Evolutionary conservation across 1,284 basidiomycete species (phyloP), one percentile per base, ranked within the genome.

Genomic region (Hortiboletus rubellus): DNA sequence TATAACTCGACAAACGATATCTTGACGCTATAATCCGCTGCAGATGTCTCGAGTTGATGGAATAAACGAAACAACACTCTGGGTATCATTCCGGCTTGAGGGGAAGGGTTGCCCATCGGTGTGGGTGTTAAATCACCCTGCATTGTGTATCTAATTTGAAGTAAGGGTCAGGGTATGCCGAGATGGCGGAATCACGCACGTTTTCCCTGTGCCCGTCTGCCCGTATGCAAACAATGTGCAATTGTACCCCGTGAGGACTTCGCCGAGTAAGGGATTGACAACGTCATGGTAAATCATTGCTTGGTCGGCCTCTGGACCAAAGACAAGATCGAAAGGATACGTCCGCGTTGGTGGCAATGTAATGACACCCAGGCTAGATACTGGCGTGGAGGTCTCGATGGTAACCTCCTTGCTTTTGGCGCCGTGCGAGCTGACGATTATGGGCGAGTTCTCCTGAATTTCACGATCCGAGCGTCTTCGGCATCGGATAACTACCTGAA

Each of bases 161-260:
- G 44, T 65, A 33, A 60, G 58, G 31, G 52, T 60, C 31, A 53
- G 49, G 27, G 30, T n/a, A 54, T n/a, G 10, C 24, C 9, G 31
- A 22, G 54, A 58, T 9, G 40, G 12, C 17, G 22, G 24, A n/a
- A 15, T n/a, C n/a, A 79, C 91, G 69, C 69, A 97, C 89, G 97
- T 99, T 79, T 99, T 99, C 17, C 97, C 97, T 0, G 97, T 98
- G 7, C 97, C 97, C 0, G 97, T 99, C 74, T 99, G 97, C 4
- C 97, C 97, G 70, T 99, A 99, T 3, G 96, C 96, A 76, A 99
- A 99, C 37, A 99, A 81, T 0, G 97, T 99, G 71, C 97, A 99
- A 69, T 99, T 99, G 78, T 98, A 99, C 5, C 97, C 97, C 68
- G 85, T 80, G 49, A 98, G 75, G 40, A 99, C 96, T 72, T 99